Evolutionary conservation across 108 stramenopile genomes (phyloP).

Genomic region (Cyclotella cryptica): DNA sequence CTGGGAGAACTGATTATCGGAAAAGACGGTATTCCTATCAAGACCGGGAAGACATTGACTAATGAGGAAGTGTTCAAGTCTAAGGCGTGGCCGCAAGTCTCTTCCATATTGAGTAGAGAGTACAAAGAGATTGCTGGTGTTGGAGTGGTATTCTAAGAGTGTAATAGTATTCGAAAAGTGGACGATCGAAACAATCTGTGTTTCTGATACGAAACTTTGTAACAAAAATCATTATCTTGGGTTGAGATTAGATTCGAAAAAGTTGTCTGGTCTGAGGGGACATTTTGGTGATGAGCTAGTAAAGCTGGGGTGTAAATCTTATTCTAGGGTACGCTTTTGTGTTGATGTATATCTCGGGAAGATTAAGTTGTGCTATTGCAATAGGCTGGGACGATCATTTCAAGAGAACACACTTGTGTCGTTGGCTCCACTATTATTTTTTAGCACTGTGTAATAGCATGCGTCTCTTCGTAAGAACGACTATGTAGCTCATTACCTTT

Average conservation of each 20-base stretch:
- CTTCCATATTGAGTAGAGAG: constrained; percentile 78
- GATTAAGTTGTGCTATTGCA: too few species aligned
- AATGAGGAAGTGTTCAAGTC: constrained; percentile 80
- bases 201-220: background rate
- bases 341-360: too few species aligned
- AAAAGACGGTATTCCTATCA: constrained; percentile 73
- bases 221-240: constrained; percentile 5
- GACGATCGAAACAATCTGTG: constrained; percentile 11
- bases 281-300: too few species aligned
- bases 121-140: constrained; percentile 83
- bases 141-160: constrained; percentile 80
- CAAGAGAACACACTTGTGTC: too few species aligned
- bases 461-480: too few species aligned
- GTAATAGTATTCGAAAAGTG: background rate
- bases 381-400: too few species aligned
- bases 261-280: too few species aligned
- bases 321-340: too few species aligned
- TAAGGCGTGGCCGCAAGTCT: constrained; percentile 71
- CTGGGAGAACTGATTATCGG: constrained; percentile 72
- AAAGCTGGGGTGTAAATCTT: too few species aligned
- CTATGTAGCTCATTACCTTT: too few species aligned
- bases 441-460: too few species aligned
- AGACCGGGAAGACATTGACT: constrained; percentile 67
- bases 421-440: too few species aligned
- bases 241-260: background rate